Conservation (phyloP, 345 rosid genomes). For the Syzygium aromaticum region DNA sequence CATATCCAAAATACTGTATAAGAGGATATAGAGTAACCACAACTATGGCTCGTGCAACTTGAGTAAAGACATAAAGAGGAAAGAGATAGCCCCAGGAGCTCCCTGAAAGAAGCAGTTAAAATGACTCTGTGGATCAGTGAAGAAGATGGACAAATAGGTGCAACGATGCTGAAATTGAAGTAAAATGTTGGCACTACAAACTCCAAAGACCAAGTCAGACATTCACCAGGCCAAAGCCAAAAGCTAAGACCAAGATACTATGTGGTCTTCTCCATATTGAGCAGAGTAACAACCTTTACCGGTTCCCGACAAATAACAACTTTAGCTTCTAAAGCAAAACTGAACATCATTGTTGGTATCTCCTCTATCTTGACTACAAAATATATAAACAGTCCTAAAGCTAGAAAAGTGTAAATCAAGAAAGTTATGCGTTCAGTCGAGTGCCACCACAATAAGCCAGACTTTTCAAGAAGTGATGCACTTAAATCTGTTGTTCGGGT, state of each 20-base stretch:
- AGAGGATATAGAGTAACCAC: not conserved
- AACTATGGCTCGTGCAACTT: not conserved
- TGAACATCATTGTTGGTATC: not conserved
- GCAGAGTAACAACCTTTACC: not conserved
- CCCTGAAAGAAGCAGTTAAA: not conserved
- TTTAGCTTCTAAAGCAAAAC: not conserved
- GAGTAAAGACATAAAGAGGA: not conserved
- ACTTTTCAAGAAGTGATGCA: not conserved
- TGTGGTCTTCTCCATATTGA: not conserved
- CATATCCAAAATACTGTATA: not conserved
- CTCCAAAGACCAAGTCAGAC: not conserved
- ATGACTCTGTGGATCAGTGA: not conserved
- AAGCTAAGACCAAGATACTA: not conserved
- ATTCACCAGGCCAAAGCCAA: not conserved
- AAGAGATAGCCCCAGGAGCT: not conserved
- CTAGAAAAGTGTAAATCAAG: not conserved
- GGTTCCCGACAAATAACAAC: not conserved
- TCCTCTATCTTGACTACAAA: not conserved
- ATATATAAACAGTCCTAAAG: not conserved
- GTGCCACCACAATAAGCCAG: not conserved
- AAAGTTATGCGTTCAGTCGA: not conserved
- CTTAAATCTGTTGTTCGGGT: not conserved
- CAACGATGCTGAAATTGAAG: not conserved
- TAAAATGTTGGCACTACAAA: not conserved
- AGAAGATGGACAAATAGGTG: not conserved